Conservation (phyloP, 2,329 filamentous ascomycete species). For the Paracorniculantispora psalliotae region DNA sequence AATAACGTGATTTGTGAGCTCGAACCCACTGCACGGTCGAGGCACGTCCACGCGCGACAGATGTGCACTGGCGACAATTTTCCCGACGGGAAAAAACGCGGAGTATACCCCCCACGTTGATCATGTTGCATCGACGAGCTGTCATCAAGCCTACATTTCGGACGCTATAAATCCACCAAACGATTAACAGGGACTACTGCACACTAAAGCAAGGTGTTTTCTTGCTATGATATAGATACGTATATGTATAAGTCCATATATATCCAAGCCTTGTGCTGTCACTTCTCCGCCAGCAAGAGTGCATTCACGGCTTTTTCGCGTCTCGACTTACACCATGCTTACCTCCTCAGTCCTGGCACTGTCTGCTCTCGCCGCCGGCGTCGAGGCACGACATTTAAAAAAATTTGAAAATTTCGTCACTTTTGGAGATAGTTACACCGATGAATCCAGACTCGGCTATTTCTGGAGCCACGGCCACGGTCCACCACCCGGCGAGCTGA, state of each 20-base stretch:
- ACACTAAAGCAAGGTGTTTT: neutral
- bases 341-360: neutral
- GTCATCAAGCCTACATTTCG: neutral
- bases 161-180: neutral
- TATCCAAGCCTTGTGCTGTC: no score
- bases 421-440: constrained; percentile 74
- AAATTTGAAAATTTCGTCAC: constrained; percentile 52
- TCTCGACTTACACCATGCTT: neutral
- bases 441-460: constrained; percentile 56
- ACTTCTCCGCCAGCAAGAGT: no score
- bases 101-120: neutral
- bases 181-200: neutral
- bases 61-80: no score
- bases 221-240: neutral
- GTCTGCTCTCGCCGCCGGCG: neutral
- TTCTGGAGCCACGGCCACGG: constrained; percentile 58
- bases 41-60: no score
- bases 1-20: no score
- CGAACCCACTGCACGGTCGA: no score
- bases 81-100: neutral
- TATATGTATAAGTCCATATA: neutral
- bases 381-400: neutral
- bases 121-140: neutral
- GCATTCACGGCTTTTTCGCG: no score
- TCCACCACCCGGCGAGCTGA: constrained; percentile 55